These are phyloP conservation scores for Nakaseomyces nivariensis DNA, from an alignment of 1,139 yeast species.

Conservation along the genomic window DNA sequence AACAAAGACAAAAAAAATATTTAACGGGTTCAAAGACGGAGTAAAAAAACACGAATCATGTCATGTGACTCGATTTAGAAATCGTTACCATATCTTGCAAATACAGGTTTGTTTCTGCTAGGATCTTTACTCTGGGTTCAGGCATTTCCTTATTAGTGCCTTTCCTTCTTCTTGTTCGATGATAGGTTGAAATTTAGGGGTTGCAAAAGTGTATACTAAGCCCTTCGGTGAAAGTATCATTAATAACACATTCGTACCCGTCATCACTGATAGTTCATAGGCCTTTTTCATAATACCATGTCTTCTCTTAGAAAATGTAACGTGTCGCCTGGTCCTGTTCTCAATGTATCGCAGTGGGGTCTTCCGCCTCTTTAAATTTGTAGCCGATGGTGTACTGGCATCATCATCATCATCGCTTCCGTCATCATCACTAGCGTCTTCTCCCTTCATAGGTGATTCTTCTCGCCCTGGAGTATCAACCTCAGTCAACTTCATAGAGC, in stretches of 20 bases:
- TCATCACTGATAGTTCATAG: constrained; percentile 83
- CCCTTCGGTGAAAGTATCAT: constrained; percentile 94
- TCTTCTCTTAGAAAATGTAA: constrained; percentile 90
- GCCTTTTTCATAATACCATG: constrained; percentile 98
- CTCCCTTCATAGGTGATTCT: not conserved
- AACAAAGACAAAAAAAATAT: too few species aligned
- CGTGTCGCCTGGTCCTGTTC: constrained; percentile 93
- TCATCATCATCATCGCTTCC: constrained; percentile 8
- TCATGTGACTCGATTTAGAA: too few species aligned
- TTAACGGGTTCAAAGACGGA: too few species aligned
- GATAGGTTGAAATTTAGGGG: constrained; percentile 91
- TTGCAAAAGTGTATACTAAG: constrained; percentile 89
- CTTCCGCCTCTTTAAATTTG: constrained; percentile 51
- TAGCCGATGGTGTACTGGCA: not conserved
- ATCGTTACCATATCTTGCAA: too few species aligned
- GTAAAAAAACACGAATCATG: too few species aligned
- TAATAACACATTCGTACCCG: constrained; percentile 89
- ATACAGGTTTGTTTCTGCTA: too few species aligned
- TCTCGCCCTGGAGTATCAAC: constrained; percentile 5
- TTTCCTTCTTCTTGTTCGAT: constrained; percentile 94
- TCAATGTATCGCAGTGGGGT: constrained; percentile 93
- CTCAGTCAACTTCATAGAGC: not conserved
- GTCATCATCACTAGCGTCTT: constrained; percentile 5
- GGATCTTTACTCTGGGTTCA: constrained; percentile 20
- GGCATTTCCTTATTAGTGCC: constrained; percentile 90